phyloP scores from a whole-genome alignment of 2,329 filamentous ascomycete species.

The Fusarium secorum region DNA sequence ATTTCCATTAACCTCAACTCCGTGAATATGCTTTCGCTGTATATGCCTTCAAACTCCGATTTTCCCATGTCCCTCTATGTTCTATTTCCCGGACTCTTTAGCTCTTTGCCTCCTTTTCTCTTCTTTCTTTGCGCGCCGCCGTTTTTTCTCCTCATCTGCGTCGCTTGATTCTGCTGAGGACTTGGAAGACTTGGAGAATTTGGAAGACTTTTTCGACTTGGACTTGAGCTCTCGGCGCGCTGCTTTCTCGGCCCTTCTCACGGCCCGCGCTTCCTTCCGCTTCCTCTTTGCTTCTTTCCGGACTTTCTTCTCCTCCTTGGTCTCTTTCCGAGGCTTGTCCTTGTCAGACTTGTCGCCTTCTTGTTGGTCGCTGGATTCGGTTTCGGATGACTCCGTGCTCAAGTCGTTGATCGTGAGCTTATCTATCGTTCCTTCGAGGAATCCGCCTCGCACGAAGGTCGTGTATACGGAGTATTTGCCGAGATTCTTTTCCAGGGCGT shows the following conservation, averaged over 20 bases:
- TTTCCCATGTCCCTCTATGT: slow-evolving; percentile 14
- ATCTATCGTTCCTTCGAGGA: slow-evolving; percentile 74
- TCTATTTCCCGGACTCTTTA: slow-evolving; percentile 35
- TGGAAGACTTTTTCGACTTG: slow-evolving; percentile 39
- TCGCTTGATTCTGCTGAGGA: slow-evolving; percentile 43
- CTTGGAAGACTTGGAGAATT: slow-evolving; percentile 42
- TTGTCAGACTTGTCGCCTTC: slow-evolving; percentile 28
- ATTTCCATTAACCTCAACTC: slow-evolving; percentile 40
- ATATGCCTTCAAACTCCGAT: slow-evolving; percentile 15
- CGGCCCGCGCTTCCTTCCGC: slow-evolving; percentile 41
- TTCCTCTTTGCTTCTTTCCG: slow-evolving; percentile 47
- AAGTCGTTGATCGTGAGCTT: slow-evolving; percentile 40
- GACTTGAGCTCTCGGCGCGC: slow-evolving; percentile 37
- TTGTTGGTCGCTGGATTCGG: slow-evolving; percentile 46
- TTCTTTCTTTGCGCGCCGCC: slow-evolving; percentile 54
- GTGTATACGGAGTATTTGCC: slow-evolving; percentile 76
- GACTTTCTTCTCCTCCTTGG: slow-evolving; percentile 54
- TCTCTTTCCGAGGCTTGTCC: slow-evolving; percentile 45
- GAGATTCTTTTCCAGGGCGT: slow-evolving; percentile 63
- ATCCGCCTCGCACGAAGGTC: slow-evolving; percentile 84
- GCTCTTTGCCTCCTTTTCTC: slow-evolving; percentile 48
- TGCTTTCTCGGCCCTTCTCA: slow-evolving; percentile 35
- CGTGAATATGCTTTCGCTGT: slow-evolving; percentile 36
- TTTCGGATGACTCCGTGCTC: slow-evolving; percentile 40
- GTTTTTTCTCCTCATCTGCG: slow-evolving; percentile 55